These are phyloP conservation scores for Bjerkandera adusta DNA, from an alignment of 1,284 basidiomycete genomes.

Conservation along the genomic window DNA sequence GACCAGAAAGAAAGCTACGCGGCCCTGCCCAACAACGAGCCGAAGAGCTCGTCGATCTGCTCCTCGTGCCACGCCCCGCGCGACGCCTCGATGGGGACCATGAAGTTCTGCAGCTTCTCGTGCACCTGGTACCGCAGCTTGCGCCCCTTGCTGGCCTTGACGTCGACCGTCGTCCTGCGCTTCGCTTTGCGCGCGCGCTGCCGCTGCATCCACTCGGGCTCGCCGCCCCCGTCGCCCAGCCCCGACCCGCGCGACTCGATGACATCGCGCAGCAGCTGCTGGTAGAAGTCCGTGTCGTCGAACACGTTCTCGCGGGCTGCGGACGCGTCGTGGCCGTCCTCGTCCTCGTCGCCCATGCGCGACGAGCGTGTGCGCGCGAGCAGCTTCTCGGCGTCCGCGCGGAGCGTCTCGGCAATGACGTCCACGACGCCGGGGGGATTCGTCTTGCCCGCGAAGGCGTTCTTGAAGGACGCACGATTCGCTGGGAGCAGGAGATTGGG, in stretches of 20 bases:
- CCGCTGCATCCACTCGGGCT: conserved; percentile 58
- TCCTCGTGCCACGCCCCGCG: conserved; percentile 82
- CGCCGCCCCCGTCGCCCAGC: conserved; percentile 35
- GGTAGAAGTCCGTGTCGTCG: conserved; percentile 92
- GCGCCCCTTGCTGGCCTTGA: conserved; percentile 87
- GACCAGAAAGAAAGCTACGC: too few species aligned
- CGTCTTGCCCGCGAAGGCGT: conserved; percentile 38
- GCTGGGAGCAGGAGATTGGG: conserved; percentile 71
- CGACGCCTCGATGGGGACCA: conserved; percentile 76
- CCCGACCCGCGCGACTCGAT: conserved; percentile 64
- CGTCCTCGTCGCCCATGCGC: conserved; percentile 33
- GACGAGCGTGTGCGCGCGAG: conserved; percentile 55
- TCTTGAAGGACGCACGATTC: conserved; percentile 62
- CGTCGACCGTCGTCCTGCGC: conserved; percentile 80
- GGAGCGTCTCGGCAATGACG: conserved; percentile 69
- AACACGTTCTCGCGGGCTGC: conserved; percentile 52
- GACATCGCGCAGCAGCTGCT: conserved; percentile 83
- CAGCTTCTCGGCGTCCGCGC: conserved; percentile 49
- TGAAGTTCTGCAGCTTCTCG: conserved; percentile 92
- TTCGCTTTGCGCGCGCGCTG: conserved; percentile 68
- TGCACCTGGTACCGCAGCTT: conserved; percentile 80
- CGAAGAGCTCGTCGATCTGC: conserved; percentile 90
- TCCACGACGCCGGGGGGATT: conserved; percentile 56
- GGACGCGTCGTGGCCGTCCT: conserved; percentile 11
- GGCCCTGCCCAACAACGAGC: conserved; percentile 75